These are phyloP conservation scores for Biscogniauxia sp. DNA, from an alignment of 2,329 filamentous ascomycete species.

Conservation along the genomic window DNA sequence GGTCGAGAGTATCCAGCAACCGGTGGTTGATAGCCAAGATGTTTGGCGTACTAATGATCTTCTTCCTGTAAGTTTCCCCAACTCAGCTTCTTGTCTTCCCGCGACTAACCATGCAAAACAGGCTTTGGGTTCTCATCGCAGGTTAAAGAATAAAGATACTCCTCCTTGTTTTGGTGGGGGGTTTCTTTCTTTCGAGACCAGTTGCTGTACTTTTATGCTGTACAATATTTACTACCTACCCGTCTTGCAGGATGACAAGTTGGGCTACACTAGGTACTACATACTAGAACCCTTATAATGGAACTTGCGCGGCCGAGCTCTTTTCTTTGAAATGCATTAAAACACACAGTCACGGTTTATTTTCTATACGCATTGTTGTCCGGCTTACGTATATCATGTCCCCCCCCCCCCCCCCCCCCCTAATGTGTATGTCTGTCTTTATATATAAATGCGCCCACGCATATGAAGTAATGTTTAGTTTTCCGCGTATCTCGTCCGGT, in stretches of 20 bases:
- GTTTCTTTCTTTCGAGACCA: neutral
- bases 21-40: conserved; percentile 87
- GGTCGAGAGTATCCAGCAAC: conserved; percentile 90
- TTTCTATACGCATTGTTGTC: too few relatives aligned
- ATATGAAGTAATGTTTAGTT: too few relatives aligned
- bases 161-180: neutral
- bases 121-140: conserved; percentile 67
- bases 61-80: conserved; percentile 61
- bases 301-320: conserved; percentile 14
- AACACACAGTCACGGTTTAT: too few relatives aligned
- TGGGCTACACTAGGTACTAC: conserved; percentile 18
- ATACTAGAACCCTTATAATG: conserved; percentile 11
- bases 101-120: conserved; percentile 24
- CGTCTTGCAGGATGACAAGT: conserved; percentile 6
- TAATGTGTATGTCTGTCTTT: neutral
- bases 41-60: conserved; percentile 92
- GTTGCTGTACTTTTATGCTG: conserved; percentile 23
- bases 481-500: too few relatives aligned
- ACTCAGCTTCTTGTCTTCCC: neutral
- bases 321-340: too few relatives aligned
- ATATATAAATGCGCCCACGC: neutral
- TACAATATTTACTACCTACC: conserved; percentile 21
- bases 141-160: conserved; percentile 35
- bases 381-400: too few relatives aligned
- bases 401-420: too few relatives aligned